These are phyloP conservation scores for Ceratobasidium sp. DNA, from an alignment of 1,284 basidiomycete species.

Conservation along the genomic window DNA sequence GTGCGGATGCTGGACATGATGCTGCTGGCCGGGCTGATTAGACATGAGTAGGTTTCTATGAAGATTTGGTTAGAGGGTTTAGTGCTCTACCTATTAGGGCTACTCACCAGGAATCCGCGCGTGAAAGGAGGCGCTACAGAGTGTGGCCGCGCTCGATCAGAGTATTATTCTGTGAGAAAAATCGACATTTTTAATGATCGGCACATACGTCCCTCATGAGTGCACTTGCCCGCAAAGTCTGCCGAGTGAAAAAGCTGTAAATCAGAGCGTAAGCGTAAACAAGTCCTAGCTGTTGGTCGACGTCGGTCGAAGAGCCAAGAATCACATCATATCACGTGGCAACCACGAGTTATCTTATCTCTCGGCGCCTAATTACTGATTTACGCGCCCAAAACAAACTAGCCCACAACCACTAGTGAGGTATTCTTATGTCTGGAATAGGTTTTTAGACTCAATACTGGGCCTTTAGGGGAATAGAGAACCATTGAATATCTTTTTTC, in stretches of 20 bases:
- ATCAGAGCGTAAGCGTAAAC: background rate
- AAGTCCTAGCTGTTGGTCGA: conserved; percentile 27
- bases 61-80: background rate
- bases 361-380: conserved; percentile 4
- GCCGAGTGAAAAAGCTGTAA: background rate
- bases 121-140: conserved; percentile 38
- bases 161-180: conserved; percentile 20
- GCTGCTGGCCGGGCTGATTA: conserved; percentile 26
- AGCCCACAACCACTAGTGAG: background rate
- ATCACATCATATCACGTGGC: conserved; percentile 41
- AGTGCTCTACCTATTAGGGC: background rate
- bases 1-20: conserved; percentile 32
- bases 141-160: conserved; percentile 32
- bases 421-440: no score
- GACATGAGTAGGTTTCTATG: conserved; percentile 1
- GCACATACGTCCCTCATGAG: background rate
- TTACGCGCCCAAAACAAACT: background rate
- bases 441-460: no score
- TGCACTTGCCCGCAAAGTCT: background rate
- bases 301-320: conserved; percentile 38
- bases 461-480: no score
- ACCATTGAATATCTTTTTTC: no score
- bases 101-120: conserved; percentile 28
- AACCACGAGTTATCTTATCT: conserved; percentile 35
- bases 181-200: conserved; percentile 12